These are phyloP conservation scores for Brassica napus DNA, from an alignment of 345 rosid genomes.

Conservation along the genomic window DNA sequence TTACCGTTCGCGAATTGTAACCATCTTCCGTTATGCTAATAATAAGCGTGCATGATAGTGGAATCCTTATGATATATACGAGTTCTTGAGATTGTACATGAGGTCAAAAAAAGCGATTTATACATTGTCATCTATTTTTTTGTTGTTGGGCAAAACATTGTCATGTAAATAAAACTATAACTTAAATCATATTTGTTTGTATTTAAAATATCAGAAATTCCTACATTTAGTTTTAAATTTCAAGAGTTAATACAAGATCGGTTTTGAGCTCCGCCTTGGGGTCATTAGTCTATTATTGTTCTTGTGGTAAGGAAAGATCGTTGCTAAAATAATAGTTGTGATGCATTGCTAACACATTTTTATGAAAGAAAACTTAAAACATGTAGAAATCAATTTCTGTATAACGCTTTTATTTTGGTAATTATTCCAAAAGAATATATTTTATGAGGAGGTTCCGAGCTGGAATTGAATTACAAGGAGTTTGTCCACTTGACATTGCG, in stretches of 20 bases:
- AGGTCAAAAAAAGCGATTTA: background rate
- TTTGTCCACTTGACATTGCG: background rate
- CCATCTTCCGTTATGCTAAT: background rate
- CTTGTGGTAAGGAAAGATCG: background rate
- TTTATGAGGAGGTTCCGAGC: background rate
- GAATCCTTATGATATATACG: background rate
- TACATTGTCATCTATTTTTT: background rate
- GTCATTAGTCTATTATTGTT: background rate
- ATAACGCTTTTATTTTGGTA: background rate
- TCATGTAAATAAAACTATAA: background rate
- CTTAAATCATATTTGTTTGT: background rate
- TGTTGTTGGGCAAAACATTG: too few relatives aligned
- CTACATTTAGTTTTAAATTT: background rate
- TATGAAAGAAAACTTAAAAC: background rate
- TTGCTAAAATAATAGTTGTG: background rate
- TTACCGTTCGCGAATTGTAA: background rate
- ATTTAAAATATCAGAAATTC: background rate
- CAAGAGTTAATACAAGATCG: background rate
- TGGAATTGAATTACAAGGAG: background rate
- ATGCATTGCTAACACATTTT: constrained; percentile 1
- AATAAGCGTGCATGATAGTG: background rate
- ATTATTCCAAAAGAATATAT: background rate
- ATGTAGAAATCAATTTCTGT: background rate
- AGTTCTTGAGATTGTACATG: background rate
- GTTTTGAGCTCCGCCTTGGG: background rate